phyloP scores from a whole-genome alignment of 2,329 filamentous ascomycete genomes.

The Alternaria metachromatica region DNA sequence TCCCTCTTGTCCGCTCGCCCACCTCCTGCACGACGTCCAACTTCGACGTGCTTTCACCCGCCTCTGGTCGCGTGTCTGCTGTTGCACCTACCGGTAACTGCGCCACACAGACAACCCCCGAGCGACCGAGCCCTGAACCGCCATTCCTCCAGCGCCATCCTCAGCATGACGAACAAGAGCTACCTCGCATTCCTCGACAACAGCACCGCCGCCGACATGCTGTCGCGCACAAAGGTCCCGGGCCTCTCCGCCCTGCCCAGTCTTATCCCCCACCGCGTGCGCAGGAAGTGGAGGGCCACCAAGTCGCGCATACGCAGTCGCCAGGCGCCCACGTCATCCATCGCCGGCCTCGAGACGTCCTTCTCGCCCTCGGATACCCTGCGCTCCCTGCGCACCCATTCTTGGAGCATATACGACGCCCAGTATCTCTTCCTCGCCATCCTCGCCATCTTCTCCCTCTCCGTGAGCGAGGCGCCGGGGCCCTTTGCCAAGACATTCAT shows the following conservation, averaged over 20 bases:
- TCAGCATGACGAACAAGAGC: slow-evolving; percentile 42
- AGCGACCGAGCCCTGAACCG: background rate
- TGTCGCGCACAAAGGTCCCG: slow-evolving; percentile 53
- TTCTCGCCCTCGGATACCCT: slow-evolving; percentile 82
- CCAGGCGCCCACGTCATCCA: slow-evolving; percentile 71
- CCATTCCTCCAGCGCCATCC: background rate
- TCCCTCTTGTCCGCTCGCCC: slow-evolving; percentile 12
- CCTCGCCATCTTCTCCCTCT: slow-evolving; percentile 81
- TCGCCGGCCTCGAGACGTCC: slow-evolving; percentile 80
- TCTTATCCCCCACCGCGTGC: slow-evolving; percentile 69
- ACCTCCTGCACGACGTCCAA: background rate
- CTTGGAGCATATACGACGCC: slow-evolving; percentile 82
- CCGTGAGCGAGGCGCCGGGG: slow-evolving; percentile 78
- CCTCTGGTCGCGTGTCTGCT: slow-evolving; percentile 32
- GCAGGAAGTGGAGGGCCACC: slow-evolving; percentile 67
- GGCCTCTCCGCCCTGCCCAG: slow-evolving; percentile 58
- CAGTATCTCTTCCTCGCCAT: slow-evolving; percentile 81
- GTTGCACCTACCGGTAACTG: slow-evolving; percentile 14
- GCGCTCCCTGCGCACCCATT: slow-evolving; percentile 74
- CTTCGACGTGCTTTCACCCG: slow-evolving; percentile 14
- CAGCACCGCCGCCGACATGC: slow-evolving; percentile 43
- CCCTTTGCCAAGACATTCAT: slow-evolving; percentile 78
- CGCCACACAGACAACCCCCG: slow-evolving; percentile 18
- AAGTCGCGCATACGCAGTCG: slow-evolving; percentile 70
- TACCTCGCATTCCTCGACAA: slow-evolving; percentile 46